Percentiles rank a stretch among this genome's conserved stretches.
phyloP scores from a whole-genome alignment of 345 rosid species.

The Hibiscus tridactylites region DNA sequence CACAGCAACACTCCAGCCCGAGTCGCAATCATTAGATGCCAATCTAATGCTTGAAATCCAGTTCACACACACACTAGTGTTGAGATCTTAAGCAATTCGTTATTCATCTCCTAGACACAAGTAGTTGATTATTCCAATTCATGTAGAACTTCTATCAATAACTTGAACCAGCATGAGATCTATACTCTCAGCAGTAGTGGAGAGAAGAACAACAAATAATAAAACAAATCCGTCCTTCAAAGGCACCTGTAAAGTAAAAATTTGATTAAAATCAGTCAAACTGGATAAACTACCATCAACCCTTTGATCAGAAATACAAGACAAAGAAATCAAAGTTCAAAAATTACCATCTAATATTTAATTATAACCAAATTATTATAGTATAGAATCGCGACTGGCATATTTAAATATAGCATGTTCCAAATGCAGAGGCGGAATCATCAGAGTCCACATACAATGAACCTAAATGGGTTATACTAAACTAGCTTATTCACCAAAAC shows the following conservation, averaged over 20 bases:
- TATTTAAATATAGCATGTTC: too few relatives aligned
- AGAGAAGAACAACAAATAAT: background rate
- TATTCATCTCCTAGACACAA: background rate
- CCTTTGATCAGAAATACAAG: background rate
- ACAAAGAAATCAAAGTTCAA: background rate
- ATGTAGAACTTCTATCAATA: background rate
- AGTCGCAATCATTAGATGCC: constrained; percentile 17
- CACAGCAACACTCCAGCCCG: constrained; percentile 6
- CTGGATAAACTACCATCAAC: background rate
- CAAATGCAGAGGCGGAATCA: background rate
- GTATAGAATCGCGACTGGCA: background rate
- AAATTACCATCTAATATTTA: constrained; percentile 7
- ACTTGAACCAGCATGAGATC: background rate
- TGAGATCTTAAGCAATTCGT: background rate
- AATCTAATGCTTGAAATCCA: constrained; percentile 14
- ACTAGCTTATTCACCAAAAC: background rate
- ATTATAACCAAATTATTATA: background rate
- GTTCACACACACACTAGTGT: constrained; percentile 1
- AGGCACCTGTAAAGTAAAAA: constrained; percentile 2
- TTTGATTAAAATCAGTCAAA: constrained; percentile 18
- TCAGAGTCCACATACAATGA: background rate
- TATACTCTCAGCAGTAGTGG: background rate
- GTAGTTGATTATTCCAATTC: background rate
- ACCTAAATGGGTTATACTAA: background rate
- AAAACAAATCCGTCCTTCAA: background rate